phyloP scores from a whole-genome alignment of 768 basidiomycete genomes.

The Strobilomyces echinocephalus region DNA sequence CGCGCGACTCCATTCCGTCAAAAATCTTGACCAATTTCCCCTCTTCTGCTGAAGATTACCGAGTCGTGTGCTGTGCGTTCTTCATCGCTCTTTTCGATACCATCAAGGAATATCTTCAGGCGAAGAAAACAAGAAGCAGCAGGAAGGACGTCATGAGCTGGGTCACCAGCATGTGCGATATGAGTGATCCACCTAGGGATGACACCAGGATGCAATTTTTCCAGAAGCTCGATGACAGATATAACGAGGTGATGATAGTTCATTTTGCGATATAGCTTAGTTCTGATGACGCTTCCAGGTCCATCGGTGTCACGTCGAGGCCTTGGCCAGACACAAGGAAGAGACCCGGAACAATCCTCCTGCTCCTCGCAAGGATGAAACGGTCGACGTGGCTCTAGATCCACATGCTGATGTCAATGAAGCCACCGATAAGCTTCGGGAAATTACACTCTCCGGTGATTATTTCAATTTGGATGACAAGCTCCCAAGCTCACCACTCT shows the following conservation, averaged over 20 bases:
- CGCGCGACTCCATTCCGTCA: slow-evolving; percentile 12
- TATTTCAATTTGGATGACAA: no score
- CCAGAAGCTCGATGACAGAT: not conserved
- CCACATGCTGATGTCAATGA: not conserved
- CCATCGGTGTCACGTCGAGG: not conserved
- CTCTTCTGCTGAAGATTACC: no score
- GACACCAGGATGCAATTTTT: not conserved
- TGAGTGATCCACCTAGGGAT: not conserved
- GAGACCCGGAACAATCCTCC: no score
- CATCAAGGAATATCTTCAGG: not conserved
- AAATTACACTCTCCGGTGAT: not conserved
- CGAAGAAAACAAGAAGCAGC: no score
- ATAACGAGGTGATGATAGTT: not conserved
- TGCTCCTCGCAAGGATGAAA: no score
- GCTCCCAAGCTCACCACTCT: not conserved
- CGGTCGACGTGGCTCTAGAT: no score
- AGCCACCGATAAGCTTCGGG: not conserved
- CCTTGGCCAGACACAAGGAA: not conserved
- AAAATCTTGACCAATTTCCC: not conserved
- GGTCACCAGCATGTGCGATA: slow-evolving; percentile 5
- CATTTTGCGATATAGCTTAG: no score
- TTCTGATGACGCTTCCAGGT: not conserved
- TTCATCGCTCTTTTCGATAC: slow-evolving; percentile 13
- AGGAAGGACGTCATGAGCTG: not conserved
- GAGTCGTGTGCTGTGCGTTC: slow-evolving; percentile 7